These are phyloP conservation scores for Triticum monococcum DNA, from an alignment of 176 grass and related monocot species.

Conservation along the genomic window DNA sequence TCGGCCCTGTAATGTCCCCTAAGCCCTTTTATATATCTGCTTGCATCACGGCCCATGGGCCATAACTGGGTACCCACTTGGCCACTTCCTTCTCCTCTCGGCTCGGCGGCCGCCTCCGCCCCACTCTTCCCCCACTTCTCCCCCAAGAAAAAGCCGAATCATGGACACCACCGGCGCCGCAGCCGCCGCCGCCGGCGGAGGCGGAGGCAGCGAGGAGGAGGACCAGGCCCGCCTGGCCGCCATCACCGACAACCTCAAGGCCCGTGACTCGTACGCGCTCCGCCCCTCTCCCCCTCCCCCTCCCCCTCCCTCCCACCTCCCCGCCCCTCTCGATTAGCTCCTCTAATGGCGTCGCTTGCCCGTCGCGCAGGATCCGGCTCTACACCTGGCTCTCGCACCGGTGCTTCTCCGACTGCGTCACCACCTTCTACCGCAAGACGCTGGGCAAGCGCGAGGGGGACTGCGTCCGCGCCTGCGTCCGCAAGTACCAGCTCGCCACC, in stretches of 20 bases:
- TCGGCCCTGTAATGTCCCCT: too few relatives aligned
- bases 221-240: slow-evolving; percentile 35
- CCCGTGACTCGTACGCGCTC: slow-evolving; percentile 43
- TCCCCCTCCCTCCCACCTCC: neutral
- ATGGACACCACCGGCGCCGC: slow-evolving; percentile 15
- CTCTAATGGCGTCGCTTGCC: neutral
- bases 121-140: neutral
- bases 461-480: slow-evolving; percentile 59
- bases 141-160: slow-evolving; percentile 36
- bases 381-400: slow-evolving; percentile 51
- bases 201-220: neutral
- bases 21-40: neutral
- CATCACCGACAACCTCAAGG: slow-evolving; percentile 33
- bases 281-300: neutral
- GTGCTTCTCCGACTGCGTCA: slow-evolving; percentile 72
- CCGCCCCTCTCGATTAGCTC: neutral
- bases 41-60: neutral
- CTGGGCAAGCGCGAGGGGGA: slow-evolving; percentile 58
- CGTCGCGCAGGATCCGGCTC: slow-evolving; percentile 19
- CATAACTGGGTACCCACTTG: neutral
- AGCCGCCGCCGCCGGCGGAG: neutral
- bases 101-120: neutral
- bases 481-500: slow-evolving; percentile 53
- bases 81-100: neutral
- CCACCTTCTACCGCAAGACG: slow-evolving; percentile 54